Percentiles rank a stretch among this genome's conserved stretches.
Conservation (phyloP, 108 stramenopile genomes). For the Nannochloropsis gaditana region DNA sequence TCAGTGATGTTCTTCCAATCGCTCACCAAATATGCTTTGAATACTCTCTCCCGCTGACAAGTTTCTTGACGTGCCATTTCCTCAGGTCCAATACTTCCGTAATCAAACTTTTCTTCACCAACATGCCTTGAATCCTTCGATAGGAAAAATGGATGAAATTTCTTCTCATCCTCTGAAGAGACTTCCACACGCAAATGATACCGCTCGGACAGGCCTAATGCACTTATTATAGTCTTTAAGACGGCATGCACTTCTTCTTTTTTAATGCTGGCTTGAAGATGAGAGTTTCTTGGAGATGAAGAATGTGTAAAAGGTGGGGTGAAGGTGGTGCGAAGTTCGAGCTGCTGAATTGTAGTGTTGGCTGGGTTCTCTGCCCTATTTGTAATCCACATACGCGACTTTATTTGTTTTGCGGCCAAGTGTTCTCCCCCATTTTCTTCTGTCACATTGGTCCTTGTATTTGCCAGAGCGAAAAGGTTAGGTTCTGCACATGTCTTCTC, state of each 20-base stretch:
- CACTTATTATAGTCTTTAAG: neutral
- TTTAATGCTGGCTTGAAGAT: too few species aligned
- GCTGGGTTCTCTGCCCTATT: neutral
- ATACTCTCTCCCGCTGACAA: neutral
- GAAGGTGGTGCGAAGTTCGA: neutral
- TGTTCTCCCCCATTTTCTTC: neutral
- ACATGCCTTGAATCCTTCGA: neutral
- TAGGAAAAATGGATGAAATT: neutral
- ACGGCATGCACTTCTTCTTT: neutral
- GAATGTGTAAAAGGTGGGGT: too few species aligned
- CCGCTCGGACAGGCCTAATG: neutral
- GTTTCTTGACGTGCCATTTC: neutral
- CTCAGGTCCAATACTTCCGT: neutral
- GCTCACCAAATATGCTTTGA: neutral
- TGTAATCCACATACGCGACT: neutral
- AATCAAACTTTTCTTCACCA: neutral
- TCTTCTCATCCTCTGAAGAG: neutral
- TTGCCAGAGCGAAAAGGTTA: neutral
- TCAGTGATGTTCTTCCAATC: neutral
- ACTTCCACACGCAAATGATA: neutral
- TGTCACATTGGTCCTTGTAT: neutral
- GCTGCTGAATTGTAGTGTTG: neutral
- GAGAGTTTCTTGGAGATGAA: neutral
- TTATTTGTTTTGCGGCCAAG: too few species aligned
- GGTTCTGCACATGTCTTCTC: neutral